Base-by-base conservation (phyloP, 495 filamentous ascomycete genomes). In the Talaromyces ruber region DNA sequence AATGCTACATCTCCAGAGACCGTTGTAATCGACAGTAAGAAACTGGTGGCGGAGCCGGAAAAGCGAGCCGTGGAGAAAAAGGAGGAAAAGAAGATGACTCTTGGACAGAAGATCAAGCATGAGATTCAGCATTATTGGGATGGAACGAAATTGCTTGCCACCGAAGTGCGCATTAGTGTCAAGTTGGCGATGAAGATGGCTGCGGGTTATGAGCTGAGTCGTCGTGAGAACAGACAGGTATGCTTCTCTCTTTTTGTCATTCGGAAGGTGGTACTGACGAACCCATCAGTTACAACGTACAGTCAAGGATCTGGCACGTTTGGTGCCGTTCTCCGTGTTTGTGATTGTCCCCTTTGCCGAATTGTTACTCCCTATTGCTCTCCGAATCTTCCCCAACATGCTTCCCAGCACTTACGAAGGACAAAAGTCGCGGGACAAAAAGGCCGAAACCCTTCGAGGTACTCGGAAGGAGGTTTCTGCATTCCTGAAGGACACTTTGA, bases 381-480 rank as follows among this genome's bases (percentile, higher is more conserved):
- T 99, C 25, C 94, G 88, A 74, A 74, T 99, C 26, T 99, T 99
- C 83, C 94, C 94, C 67, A 98, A 98, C 71, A 72, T 99, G 65
- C 86, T 99, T 39, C 94, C 94, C 30, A 96, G 91, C 79, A 99
- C 94, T 14, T 99, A 97, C 74, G 94, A 99, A 68, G 93, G 84
- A 28, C 89, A 96, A 70, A 90, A 88, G 63, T 85, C 89, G 11
- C 94, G 92, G 67, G 94, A 98, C 64, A 79, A 83, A 59, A 99
- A 98, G 78, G 89, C 90, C 0, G 85, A 84, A 58, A 87, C 82
- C 62, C 81, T 99, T 18, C 86, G 95, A 57, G 85, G 88, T 1
- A 97, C 91, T 30, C 85, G 94, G 28, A 95, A 94, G 75, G 93
- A 98, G 75, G 93, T 99, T 64, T 96, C 91, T 70, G 85, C 78